Evolutionary conservation across 305 asterid genomes (phyloP), one percentile per base, ranked within the genome.

Genomic region (Rubia peregrina): DNA sequence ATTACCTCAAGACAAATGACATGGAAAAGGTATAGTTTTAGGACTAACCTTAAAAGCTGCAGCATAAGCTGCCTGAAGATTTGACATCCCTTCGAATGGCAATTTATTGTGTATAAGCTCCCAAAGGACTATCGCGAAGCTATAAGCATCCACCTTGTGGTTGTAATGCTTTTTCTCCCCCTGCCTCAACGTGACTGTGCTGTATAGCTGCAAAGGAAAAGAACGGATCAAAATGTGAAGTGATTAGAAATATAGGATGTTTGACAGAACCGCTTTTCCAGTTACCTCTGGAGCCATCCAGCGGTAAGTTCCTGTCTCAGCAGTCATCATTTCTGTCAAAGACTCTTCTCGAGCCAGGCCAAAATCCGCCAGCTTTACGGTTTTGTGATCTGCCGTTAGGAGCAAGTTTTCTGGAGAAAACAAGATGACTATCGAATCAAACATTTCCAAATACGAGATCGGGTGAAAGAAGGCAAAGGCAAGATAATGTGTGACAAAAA

Each of bases 221-320:
- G 41, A 43, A 55, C 56, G 22, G 33, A 33, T 17, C 14, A 49
- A 67, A 40, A 53, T 21, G 5, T 42, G 4, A n/a, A 38, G 12
- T 38, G 43, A 38, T 61, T 6, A 24, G 14, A 24, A 11, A 59
- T 22, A 4, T 2, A 69, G 7, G 46, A 41, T 3, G 61, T 36
- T 19, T 19, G 51, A 49, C 9, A 4, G 8, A 77, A 49, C 33
- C 17, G 17, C 67, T 49, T 17, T 40, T 38, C 61, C 30, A 72
- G 74, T 36, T 77, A 93, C 98, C 97, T 93, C 98, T 36, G 98
- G 98, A 60, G 98, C 98, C 98, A 93, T 93, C 98, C 98, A 93
- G 68, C 97, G 98, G 69, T 93, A 93, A n/a, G 98, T 93, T 83
- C 98, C 98, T 0, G 98, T 93, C 83, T 93, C 98, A 30, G 98